Base-by-base conservation (phyloP, 495 filamentous ascomycete species). In the Xylaria venustula region DNA sequence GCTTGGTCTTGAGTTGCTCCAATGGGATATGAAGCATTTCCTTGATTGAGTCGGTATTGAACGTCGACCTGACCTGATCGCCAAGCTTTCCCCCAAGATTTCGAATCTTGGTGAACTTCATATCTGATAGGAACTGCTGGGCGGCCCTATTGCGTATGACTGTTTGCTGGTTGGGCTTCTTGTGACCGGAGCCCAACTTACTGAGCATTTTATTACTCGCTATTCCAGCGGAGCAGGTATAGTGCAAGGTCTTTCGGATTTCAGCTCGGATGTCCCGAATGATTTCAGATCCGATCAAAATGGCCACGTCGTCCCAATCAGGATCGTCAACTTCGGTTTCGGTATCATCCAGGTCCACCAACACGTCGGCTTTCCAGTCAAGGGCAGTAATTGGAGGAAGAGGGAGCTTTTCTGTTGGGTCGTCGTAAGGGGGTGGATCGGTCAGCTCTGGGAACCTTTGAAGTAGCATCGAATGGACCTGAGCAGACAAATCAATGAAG, bases 31-130 rank as follows among this genome's bases (percentile, higher is more conserved):
- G 71, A 6, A 96, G 79, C 28, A 98, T 79, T 23, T 95, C 90
- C 40, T 83, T 83, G 44, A 98, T 86, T 23, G 85, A 75, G 53
- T 97, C 92, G 3, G 92, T 97, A 54, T 83, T 83, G 75, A 95
- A 98, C 25, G 74, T 75, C 12, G 87, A 79, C 19, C 84, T 85
- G 45, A 96, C 85, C 65, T 96, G 87, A 52, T 94, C 91, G 26
- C 94, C 94, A 19, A 98, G 77, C 76, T 98, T 98, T n/a, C 94
- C 94, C 40, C 94, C 95, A 4, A 98, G 81, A 76, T 93, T 97
- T 34, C 94, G 83, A 45, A 98, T 96, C 78, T 96, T 96, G 30
- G 95, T 97, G 71, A 97, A 96, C 67, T 95, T 96, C 81, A 96
- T 90, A 17, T 84, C 84, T 1, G 82, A 83, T 41, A 98, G 77